A percentile compares a stretch with the other conserved stretches of the same genome.
Evolutionary conservation across 176 grass and related monocot species (phyloP).

Genomic region (Phragmites australis): DNA sequence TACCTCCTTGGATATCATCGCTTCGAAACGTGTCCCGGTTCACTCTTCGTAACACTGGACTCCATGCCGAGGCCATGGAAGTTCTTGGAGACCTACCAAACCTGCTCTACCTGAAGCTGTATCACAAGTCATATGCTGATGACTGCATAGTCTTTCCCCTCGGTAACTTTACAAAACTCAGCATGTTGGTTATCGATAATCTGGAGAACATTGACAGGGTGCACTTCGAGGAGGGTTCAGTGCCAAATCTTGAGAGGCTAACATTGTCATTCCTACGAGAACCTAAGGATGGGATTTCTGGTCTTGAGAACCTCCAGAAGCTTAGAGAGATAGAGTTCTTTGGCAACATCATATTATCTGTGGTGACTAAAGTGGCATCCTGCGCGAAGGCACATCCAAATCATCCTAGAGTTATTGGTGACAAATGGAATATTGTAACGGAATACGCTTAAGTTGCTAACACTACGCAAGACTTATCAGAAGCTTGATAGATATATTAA

Average conservation of each 20-base stretch:
- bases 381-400: conserved; percentile 16
- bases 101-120: conserved; percentile 18
- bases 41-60: not conserved
- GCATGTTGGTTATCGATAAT: conserved; percentile 15
- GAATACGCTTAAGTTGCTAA: conserved; percentile 4
- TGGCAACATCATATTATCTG: conserved; percentile 19
- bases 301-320: not conserved
- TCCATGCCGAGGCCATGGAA: not conserved
- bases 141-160: not conserved
- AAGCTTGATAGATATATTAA: too few species aligned
- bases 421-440: conserved; percentile 5
- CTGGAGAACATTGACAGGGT: conserved; percentile 23
- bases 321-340: conserved; percentile 20
- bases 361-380: not conserved
- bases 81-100: conserved; percentile 20
- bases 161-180: conserved; percentile 4
- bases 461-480: not conserved
- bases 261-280: conserved; percentile 11
- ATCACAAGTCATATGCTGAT: conserved; percentile 18
- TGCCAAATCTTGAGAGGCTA: conserved; percentile 21
- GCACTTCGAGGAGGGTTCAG: conserved; percentile 6
- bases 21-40: not conserved
- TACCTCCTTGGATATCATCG: conserved; percentile 11
- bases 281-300: not conserved
- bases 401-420: not conserved